Percentiles rank a stretch among this genome's conserved stretches.
Conservation (phyloP, 306 rosid species). For the Malus sieversii region DNA sequence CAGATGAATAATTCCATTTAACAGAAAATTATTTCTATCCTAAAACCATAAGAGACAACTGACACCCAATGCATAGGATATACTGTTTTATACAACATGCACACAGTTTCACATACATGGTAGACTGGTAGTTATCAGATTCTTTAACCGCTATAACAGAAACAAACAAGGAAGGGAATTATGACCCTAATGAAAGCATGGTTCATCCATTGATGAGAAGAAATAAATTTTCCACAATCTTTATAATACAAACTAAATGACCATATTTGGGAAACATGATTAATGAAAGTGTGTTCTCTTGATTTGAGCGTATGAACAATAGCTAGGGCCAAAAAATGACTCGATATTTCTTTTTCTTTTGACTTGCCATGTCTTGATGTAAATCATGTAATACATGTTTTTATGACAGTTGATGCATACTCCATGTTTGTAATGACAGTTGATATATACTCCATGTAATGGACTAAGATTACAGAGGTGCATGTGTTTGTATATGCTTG, state of each 20-base stretch:
- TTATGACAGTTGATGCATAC: not conserved
- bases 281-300: not conserved
- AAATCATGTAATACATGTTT: not conserved
- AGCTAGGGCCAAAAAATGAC: not conserved
- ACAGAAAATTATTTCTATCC: not conserved
- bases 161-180: not conserved
- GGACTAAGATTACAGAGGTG: not conserved
- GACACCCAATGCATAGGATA: not conserved
- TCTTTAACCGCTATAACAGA: not conserved
- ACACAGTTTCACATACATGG: not conserved
- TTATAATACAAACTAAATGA: not conserved
- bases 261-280: not conserved
- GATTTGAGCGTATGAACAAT: not conserved
- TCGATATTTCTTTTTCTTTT: not conserved
- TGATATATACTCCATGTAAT: not conserved
- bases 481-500: not conserved
- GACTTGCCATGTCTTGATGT: not conserved
- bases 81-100: not conserved
- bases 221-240: not conserved
- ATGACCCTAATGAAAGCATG: not conserved
- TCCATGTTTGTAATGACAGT: not conserved
- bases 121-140: not conserved
- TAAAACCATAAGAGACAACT: not conserved
- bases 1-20: not conserved
- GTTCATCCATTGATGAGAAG: not conserved